Percentiles rank a stretch among this genome's conserved stretches.
Conservation (phyloP, 1,284 basidiomycete genomes). For the Exobasidium cylindrosporum region DNA sequence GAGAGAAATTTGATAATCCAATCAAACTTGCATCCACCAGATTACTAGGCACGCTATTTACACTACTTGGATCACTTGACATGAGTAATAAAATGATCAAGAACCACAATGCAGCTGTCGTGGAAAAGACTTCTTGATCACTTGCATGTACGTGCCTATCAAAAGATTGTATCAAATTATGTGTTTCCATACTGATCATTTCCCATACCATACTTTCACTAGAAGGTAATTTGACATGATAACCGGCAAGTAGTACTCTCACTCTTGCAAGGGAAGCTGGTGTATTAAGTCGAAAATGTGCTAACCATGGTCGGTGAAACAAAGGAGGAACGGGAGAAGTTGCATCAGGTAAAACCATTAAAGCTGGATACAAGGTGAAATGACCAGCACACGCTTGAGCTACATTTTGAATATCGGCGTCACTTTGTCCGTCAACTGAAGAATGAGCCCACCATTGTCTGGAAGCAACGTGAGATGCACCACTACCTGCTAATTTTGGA, state of each 20-base stretch:
- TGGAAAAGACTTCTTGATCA: slow-evolving; percentile 27
- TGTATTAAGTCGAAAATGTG: slow-evolving; percentile 26
- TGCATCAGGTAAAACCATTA: slow-evolving; percentile 46
- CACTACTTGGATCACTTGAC: slow-evolving; percentile 26
- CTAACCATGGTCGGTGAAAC: slow-evolving; percentile 47
- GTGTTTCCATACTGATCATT: slow-evolving; percentile 32
- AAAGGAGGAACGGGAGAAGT: slow-evolving; percentile 44
- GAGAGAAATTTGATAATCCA: slow-evolving; percentile 29
- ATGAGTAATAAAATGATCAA: slow-evolving; percentile 42
- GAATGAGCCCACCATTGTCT: slow-evolving; percentile 41
- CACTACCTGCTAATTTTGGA: not conserved
- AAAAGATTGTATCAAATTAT: slow-evolving; percentile 14
- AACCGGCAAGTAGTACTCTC: slow-evolving; percentile 40
- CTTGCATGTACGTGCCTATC: slow-evolving; percentile 17
- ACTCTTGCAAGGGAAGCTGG: slow-evolving; percentile 38
- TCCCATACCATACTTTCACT: slow-evolving; percentile 38
- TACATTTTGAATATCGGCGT: slow-evolving; percentile 30
- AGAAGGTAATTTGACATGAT: slow-evolving; percentile 39
- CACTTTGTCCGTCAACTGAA: not conserved
- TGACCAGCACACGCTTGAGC: slow-evolving; percentile 43
- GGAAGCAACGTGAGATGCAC: slow-evolving; percentile 9
- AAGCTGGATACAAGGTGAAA: slow-evolving; percentile 42
- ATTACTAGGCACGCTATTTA: not conserved
- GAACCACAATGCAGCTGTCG: slow-evolving; percentile 42
- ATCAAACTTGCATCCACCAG: slow-evolving; percentile 31